Evolutionary conservation across 257 asterid genomes (phyloP), one percentile per base, ranked within the genome.

Genomic region (Lavandula angustifolia): DNA sequence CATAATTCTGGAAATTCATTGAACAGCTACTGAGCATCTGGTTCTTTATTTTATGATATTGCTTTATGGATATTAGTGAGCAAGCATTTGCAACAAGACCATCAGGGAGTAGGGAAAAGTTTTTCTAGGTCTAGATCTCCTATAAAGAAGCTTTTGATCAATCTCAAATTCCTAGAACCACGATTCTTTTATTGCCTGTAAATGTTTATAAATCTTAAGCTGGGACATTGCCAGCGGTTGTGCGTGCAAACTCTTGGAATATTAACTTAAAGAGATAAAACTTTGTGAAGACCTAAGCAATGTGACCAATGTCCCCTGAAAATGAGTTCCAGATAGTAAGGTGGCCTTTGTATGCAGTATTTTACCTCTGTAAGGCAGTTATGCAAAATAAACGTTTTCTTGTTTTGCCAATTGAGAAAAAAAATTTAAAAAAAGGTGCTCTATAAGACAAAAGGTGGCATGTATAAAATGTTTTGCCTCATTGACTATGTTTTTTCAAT

Each of bases 81-180:
- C 32, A 50, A 52, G 59, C 34, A 72, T 13, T 57, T 31, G 16
- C 54, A 12, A 9, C 17, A 60, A 17, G 59, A 14, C 47, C 34
- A 34, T 33, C 32, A 6, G 34, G 55, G 42, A 29, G 29, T 53
- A 27, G 27, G 66, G 38, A 64, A 33, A 37, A 38, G 66, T 38
- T 64, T 47, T 22, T 41, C 18, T 9, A 12, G n/a, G 27, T 69
- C 48, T 33, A 54, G 4, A 5, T 16, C 5, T 67, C 38, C 17
- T 33, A 7, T 4, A 16, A 46, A 44, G 48, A 32, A 51, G 9
- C 35, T 32, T 43, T 33, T 27, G 43, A 33, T 56, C 32, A 9
- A 46, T 10, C 29, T 62, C 67, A 22, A 33, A 54, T 38, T 16
- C 72, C 46, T 32, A 32, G 72, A 31, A 29, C 35, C 27, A 5